Base-by-base conservation (phyloP, 2,329 filamentous ascomycete genomes). In the Lachnellula occidentalis region DNA sequence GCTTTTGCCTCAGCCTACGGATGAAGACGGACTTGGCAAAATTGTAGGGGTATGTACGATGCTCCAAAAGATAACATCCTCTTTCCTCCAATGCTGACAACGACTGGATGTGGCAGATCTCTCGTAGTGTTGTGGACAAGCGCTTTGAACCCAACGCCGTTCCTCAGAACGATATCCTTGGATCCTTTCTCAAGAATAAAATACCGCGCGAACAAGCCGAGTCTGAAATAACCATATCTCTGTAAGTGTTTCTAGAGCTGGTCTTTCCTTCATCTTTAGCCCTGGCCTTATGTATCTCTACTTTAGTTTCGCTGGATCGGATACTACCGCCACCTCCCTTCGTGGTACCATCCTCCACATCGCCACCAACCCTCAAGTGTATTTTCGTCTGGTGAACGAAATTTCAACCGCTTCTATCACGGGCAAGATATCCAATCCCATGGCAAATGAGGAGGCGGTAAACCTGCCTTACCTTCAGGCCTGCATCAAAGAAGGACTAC, bases 281-380 rank as follows among this genome's bases (percentile, higher is more conserved):
- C 17, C 19, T 19, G 34, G 11, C n/a, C 22, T 37, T 9, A 46
- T 34, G 41, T 5, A 24, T 15, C 36, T 59, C 12, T 58, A 21
- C 34, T 14, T 5, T 19, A 53, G 58, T 41, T 70, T 80, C 5
- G 80, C 80, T 4, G 81, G 81, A 4, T 78, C 78, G 0, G 81
- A 83, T 56, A 82, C 79, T 0, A 82, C 80, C 0, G 78, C 81
- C 0, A 79, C 78, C 0, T 74, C 74, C 2, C 74, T 85, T 9
- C 75, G 58, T 39, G 51, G 51, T 12, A 61, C 52, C 6, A 34
- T 62, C 2, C 45, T 59, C 3, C 46, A 51, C 27, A 56, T 63
- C n/a, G 52, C 61, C 12, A 58, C 56, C 14, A 58, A 56, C 24
- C 61, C 55, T 4, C 49, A 19, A 31, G 47, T 59, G 4, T 56